Evolutionary conservation across 805 yeast genomes (phyloP).

Genomic region (Lachancea lanzarotensis): DNA sequence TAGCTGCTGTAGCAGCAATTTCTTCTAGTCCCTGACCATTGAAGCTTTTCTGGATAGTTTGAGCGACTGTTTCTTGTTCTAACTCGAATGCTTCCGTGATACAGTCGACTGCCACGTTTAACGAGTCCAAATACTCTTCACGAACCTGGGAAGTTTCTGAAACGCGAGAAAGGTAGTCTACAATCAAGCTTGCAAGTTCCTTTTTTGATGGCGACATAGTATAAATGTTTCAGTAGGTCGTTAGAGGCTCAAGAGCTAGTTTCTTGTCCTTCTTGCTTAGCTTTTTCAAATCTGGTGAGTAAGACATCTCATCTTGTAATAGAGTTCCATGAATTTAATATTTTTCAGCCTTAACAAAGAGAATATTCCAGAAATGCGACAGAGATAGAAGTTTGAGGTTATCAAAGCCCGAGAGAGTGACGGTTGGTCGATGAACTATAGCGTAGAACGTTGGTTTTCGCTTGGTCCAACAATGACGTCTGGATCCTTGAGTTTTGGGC

Average conservation of each 20-base stretch:
- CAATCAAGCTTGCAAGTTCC: constrained; percentile 66
- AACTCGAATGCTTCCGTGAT: constrained; percentile 80
- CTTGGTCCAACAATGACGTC: too few species aligned
- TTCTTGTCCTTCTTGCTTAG: too few species aligned
- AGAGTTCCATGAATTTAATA: too few species aligned
- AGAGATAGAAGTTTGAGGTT: too few species aligned
- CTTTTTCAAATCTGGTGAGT: not conserved
- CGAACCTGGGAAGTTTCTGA: constrained; percentile 56
- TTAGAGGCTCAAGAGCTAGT: too few species aligned
- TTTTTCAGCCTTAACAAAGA: not conserved
- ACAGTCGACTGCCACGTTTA: constrained; percentile 92
- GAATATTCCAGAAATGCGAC: constrained; percentile 3
- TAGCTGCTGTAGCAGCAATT: constrained; percentile 33
- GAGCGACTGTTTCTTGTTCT: constrained; percentile 41
- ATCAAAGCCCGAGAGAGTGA: too few species aligned
- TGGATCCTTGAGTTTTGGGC: too few species aligned
- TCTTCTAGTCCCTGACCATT: constrained; percentile 44
- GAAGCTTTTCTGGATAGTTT: constrained; percentile 34
- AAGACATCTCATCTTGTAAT: too few species aligned
- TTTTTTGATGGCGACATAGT: constrained; percentile 46
- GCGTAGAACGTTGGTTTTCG: too few species aligned
- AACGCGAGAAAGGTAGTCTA: constrained; percentile 58
- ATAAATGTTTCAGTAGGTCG: not conserved
- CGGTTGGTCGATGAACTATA: too few species aligned
- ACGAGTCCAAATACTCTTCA: constrained; percentile 78